These are phyloP conservation scores for Lablab purpureus DNA, from an alignment of 306 rosid species.

Conservation along the genomic window DNA sequence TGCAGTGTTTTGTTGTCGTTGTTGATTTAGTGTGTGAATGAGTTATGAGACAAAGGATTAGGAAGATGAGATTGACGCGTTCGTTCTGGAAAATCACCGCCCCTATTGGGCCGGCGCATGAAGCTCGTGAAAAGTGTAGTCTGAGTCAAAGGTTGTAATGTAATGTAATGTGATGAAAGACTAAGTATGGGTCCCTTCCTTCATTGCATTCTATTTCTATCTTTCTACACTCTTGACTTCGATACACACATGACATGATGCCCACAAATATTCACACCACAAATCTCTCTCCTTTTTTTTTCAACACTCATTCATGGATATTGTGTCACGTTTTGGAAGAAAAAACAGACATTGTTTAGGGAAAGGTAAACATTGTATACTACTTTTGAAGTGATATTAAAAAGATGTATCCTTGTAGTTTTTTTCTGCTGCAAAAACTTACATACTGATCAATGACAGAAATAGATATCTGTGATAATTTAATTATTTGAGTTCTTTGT, in stretches of 20 bases:
- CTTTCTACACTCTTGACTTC: neutral
- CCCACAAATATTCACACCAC: too few species aligned
- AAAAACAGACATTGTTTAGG: too few species aligned
- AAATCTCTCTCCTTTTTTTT: too few species aligned
- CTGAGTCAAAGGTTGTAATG: conserved; percentile 56
- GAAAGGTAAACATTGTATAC: too few species aligned
- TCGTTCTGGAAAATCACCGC: conserved; percentile 52
- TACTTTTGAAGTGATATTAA: too few species aligned
- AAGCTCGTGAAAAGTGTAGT: conserved; percentile 47
- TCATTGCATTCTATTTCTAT: neutral
- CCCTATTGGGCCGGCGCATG: conserved; percentile 58
- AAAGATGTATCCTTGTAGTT: too few species aligned
- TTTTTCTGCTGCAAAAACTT: too few species aligned
- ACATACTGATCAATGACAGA: too few species aligned
- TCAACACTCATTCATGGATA: too few species aligned
- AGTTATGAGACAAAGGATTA: neutral
- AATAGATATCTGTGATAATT: too few species aligned
- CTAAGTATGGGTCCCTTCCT: neutral
- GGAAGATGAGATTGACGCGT: conserved; percentile 55
- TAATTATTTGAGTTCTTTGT: too few species aligned
- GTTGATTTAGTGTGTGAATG: neutral
- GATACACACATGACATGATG: conserved; percentile 16
- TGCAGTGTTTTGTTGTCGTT: neutral
- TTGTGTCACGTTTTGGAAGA: too few species aligned
- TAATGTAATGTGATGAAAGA: neutral